Base-by-base conservation (phyloP, 192 early-diverging fungal genomes). In the Kappamyces sp. region DNA sequence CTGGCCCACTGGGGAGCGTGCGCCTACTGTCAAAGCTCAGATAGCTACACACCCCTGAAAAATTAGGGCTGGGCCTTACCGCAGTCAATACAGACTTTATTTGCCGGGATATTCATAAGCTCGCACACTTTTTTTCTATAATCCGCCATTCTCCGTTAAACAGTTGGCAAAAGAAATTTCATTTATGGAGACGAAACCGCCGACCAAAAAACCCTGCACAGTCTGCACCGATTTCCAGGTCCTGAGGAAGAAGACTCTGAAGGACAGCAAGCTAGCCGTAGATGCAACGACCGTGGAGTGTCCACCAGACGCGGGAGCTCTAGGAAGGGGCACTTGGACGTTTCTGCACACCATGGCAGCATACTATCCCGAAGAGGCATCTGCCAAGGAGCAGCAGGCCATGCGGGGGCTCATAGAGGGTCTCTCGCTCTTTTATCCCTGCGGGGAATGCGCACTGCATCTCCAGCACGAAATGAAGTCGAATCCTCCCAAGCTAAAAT, bases 281-380 rank as follows among this genome's bases (percentile, higher is more conserved):
- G 50, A 54, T 14, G 47, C 59, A 9, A 45, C 50, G 60, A 57
- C 51, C 11, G 49, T 64, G 3, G 78, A 83, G 45, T 94, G 91
- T 64, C 92, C 91, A 12, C 83, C 91, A 0, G 93, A 98, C 67
- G 83, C 83, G 3, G 71, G 77, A 53, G 75, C 77, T 34, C 85
- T 98, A 15, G 96, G 96, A 29, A 71, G 78, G 2, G 79, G 90
- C n/a, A 92, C 91, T 0, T 99, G 96, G 96, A 96, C 93, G 2
- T 91, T 96, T 54, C 74, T 99, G 48, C 96, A 98, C 68, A 94
- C 93, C 0, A 93, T 94, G 84, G 91, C 93, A 2, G 92, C 93
- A 0, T 94, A 98, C 72, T 98, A 98, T 64, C 93, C 96, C 0
- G 83, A 89, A 30, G 69, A 64, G 12, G 90, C 96, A 0, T 79